Conservation (phyloP, 2,329 filamentous ascomycete species). For the Monosporascus sp. region DNA sequence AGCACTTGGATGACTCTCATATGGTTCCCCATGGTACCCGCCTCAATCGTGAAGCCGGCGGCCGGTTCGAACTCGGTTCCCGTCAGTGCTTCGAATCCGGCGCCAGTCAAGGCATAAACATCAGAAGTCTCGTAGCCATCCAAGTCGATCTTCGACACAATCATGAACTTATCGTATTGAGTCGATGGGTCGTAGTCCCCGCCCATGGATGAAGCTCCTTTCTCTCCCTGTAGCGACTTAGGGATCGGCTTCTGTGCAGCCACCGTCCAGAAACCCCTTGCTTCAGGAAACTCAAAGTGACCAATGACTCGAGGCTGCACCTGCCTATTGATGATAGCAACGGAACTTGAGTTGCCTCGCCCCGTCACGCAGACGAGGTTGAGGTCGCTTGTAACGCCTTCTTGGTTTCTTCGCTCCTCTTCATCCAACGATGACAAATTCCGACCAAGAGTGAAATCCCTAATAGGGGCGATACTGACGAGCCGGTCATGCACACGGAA, state of each 20-base stretch:
- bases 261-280: conserved; percentile 77
- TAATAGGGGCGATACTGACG: conserved; percentile 73
- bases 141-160: conserved; percentile 67
- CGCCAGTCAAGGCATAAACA: conserved; percentile 69
- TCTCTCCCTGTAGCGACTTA: conserved; percentile 50
- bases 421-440: conserved; percentile 37
- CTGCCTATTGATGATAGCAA: conserved; percentile 73
- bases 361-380: conserved; percentile 60
- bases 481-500: conserved; percentile 77
- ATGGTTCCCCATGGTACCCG: conserved; percentile 75
- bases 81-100: conserved; percentile 67
- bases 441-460: conserved; percentile 66
- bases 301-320: conserved; percentile 69
- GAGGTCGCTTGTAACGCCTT: conserved; percentile 49
- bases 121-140: conserved; percentile 72
- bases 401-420: conserved; percentile 38
- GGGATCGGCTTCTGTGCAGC: conserved; percentile 62
- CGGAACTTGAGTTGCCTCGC: conserved; percentile 57
- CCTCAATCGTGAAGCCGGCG: conserved; percentile 80
- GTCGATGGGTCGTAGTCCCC: conserved; percentile 54
- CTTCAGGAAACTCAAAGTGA: conserved; percentile 66
- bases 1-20: conserved; percentile 83
- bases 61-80: conserved; percentile 90
- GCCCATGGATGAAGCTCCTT: conserved; percentile 43
- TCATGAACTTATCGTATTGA: conserved; percentile 73